Evolutionary conservation across 306 rosid genomes (phyloP).

Genomic region (Quercus mongolica): DNA sequence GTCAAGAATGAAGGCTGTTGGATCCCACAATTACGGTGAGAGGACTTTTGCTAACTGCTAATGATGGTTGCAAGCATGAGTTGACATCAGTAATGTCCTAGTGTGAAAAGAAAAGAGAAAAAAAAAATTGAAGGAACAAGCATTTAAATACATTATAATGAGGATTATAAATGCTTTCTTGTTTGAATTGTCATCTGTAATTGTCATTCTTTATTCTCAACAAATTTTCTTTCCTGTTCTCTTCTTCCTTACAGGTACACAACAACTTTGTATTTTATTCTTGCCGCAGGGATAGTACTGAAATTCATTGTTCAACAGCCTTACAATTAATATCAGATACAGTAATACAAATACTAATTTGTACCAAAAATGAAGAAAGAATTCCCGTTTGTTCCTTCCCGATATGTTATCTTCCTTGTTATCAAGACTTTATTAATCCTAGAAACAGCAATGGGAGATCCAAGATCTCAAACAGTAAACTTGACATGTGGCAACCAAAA

Average conservation of each 20-base stretch:
- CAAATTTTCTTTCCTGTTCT: neutral
- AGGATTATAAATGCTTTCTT: neutral
- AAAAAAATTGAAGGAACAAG: too few relatives aligned
- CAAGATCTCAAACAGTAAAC: slow-evolving; percentile 59
- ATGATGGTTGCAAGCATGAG: neutral
- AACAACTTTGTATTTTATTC: neutral
- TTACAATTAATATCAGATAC: slow-evolving; percentile 1
- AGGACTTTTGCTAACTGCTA: neutral
- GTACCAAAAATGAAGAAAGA: slow-evolving; percentile 35
- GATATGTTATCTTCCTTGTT: slow-evolving; percentile 25
- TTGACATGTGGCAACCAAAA: slow-evolving; percentile 41
- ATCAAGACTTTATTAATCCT: slow-evolving; percentile 26
- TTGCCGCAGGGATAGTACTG: neutral
- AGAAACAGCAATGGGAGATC: slow-evolving; percentile 47
- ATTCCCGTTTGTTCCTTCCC: slow-evolving; percentile 11
- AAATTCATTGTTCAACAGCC: slow-evolving; percentile 22
- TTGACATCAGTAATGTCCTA: too few relatives aligned
- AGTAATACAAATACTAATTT: slow-evolving; percentile 2
- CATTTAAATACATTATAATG: neutral
- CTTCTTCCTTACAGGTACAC: neutral
- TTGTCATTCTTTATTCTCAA: neutral
- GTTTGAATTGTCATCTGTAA: neutral
- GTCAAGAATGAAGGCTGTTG: neutral
- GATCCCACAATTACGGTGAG: neutral
- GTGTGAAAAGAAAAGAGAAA: too few relatives aligned